phyloP scores from a whole-genome alignment of 306 rosid species.

The Cicer judaicum region DNA sequence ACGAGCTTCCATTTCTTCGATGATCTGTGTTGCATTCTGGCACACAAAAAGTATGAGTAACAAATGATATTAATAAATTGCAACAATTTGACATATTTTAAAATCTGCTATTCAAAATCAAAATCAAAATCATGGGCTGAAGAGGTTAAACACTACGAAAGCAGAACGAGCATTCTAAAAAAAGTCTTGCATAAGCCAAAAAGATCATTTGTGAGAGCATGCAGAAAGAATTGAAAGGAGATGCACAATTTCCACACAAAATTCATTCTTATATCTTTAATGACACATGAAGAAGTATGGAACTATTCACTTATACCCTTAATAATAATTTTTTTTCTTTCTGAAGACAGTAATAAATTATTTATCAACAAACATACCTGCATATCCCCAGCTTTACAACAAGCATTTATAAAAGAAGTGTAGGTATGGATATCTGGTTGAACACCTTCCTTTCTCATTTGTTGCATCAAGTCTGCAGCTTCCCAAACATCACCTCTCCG shows the following conservation, averaged over 20 bases:
- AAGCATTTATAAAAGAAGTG: conserved; percentile 92
- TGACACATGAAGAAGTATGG: conserved; percentile 2
- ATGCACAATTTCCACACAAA: not conserved
- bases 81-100: conserved; percentile 3
- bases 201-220: not conserved
- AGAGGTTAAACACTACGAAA: conserved; percentile 15
- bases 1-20: conserved; percentile 74
- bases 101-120: not conserved
- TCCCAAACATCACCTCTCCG: conserved; percentile 99
- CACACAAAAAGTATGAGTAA: conserved; percentile 21
- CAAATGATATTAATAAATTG: conserved; percentile 32
- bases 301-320: conserved; percentile 2
- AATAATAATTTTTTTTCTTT: not conserved
- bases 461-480: conserved; percentile 97
- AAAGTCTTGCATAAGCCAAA: not conserved
- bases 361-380: conserved; percentile 56
- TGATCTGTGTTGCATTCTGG: conserved; percentile 76
- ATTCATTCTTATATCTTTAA: conserved; percentile 13
- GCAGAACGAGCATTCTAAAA: conserved; percentile 1
- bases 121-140: conserved; percentile 15
- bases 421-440: conserved; percentile 92
- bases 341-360: not conserved
- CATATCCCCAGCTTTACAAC: conserved; percentile 97
- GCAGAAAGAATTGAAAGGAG: conserved; percentile 7
- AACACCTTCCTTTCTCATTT: conserved; percentile 81